These are phyloP conservation scores for Knoxia roxburghii DNA, from an alignment of 257 asterid genomes.

Conservation along the genomic window DNA sequence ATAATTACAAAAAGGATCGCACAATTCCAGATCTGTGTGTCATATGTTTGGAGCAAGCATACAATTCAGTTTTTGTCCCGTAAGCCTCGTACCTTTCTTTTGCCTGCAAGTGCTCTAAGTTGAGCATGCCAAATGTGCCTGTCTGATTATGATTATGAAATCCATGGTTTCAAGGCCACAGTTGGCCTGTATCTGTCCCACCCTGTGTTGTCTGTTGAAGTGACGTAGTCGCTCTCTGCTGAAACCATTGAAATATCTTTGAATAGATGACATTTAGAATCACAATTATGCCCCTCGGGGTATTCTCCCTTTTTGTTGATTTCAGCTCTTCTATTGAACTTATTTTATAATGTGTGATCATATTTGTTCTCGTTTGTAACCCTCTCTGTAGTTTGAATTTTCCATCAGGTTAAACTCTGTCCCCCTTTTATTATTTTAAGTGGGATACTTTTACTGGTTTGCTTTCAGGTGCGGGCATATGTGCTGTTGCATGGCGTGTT, in stretches of 20 bases:
- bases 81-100: constrained; percentile 36
- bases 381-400: not conserved
- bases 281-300: not conserved
- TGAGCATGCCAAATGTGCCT: not conserved
- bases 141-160: not conserved
- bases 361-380: not conserved
- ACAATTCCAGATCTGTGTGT: constrained; percentile 82
- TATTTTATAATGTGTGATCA: not conserved
- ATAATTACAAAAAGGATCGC: constrained; percentile 44
- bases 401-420: not conserved
- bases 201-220: not conserved
- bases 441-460: constrained; percentile 12
- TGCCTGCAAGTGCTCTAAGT: not conserved
- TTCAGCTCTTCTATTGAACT: no score
- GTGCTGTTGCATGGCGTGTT: constrained; percentile 91
- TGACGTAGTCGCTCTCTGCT: not conserved
- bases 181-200: not conserved
- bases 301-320: not conserved
- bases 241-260: not conserved
- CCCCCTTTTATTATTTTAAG: not conserved
- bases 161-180: not conserved
- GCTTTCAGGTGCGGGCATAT: constrained; percentile 93
- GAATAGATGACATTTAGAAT: not conserved
- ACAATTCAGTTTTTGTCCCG: constrained; percentile 95
- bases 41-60: constrained; percentile 91